A percentile compares a stretch with the other conserved stretches of the same genome.
Conservation (phyloP, 805 yeast species). For the Vanderwaltozyma yarrowii region DNA sequence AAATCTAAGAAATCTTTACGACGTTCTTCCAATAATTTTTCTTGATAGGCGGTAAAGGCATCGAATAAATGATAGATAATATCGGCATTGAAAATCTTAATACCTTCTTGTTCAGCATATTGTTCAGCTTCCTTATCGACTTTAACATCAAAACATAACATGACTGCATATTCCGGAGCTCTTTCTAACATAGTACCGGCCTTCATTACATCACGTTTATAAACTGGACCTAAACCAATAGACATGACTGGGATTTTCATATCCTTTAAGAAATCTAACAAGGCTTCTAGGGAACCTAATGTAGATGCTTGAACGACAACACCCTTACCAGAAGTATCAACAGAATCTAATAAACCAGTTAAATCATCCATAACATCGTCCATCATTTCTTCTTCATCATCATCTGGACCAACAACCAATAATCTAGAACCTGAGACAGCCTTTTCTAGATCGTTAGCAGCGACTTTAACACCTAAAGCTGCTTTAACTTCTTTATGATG, state of each 20-base stretch:
- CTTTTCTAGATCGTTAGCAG: conserved; percentile 94
- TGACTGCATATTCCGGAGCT: conserved; percentile 92
- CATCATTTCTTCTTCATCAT: conserved; percentile 94
- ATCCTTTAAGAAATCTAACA: conserved; percentile 91
- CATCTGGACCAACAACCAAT: conserved; percentile 91
- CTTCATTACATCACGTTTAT: conserved; percentile 95
- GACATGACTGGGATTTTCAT: conserved; percentile 99
- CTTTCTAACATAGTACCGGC: conserved; percentile 94
- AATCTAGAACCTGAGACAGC: conserved; percentile 98
- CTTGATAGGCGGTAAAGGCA: conserved; percentile 86
- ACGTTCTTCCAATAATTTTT: conserved; percentile 76
- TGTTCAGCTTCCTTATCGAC: conserved; percentile 98
- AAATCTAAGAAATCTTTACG: conserved; percentile 79
- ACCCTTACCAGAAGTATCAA: conserved; percentile 92
- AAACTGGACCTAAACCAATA: conserved; percentile 96
- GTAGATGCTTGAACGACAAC: conserved; percentile 98
- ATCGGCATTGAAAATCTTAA: conserved; percentile 90
- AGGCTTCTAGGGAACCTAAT: conserved; percentile 94
- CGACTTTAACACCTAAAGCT: conserved; percentile 96
- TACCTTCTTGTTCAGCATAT: conserved; percentile 87
- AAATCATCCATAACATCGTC: conserved; percentile 98
- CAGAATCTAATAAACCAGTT: conserved; percentile 88
- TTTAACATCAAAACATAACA: conserved; percentile 97
- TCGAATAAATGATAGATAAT: conserved; percentile 95
- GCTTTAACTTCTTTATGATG: conserved; percentile 98